phyloP scores from a whole-genome alignment of 2,329 filamentous ascomycete genomes.

The Daldinia sp. region DNA sequence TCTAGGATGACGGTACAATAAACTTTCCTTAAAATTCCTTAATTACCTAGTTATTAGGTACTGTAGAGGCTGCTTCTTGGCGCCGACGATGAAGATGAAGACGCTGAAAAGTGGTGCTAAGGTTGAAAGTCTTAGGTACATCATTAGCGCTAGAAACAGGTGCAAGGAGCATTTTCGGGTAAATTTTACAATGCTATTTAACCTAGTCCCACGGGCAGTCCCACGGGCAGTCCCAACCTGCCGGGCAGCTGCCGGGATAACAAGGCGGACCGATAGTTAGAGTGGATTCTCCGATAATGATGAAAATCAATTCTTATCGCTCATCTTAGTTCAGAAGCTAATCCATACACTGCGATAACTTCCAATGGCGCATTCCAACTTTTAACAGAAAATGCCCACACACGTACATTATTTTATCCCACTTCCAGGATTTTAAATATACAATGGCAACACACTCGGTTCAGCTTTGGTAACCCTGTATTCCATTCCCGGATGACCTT shows the following conservation, averaged over 20 bases:
- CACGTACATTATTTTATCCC: background rate
- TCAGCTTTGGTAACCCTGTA: conserved; percentile 17
- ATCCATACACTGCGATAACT: conserved; percentile 4
- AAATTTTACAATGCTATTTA: background rate
- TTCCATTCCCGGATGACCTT: background rate
- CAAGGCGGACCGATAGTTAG: conserved; percentile 24
- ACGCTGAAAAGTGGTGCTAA: background rate
- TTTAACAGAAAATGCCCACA: conserved; percentile 9
- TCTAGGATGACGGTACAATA: background rate
- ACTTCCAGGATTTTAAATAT: background rate
- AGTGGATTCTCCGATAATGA: conserved; percentile 14
- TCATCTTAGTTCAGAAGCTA: background rate
- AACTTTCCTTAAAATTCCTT: background rate
- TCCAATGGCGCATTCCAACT: background rate
- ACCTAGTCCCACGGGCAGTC: background rate
- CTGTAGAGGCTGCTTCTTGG: background rate
- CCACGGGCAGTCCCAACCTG: conserved; percentile 5
- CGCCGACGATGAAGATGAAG: background rate
- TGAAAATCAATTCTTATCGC: conserved; percentile 16
- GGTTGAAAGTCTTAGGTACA: background rate
- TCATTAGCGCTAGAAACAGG: background rate
- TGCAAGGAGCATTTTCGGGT: conserved; percentile 18
- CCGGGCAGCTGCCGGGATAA: conserved; percentile 10
- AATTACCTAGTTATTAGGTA: background rate
- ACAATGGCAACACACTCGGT: conserved; percentile 18